Conservation (phyloP, 768 basidiomycete genomes). For the Boletus sensibilis region DNA sequence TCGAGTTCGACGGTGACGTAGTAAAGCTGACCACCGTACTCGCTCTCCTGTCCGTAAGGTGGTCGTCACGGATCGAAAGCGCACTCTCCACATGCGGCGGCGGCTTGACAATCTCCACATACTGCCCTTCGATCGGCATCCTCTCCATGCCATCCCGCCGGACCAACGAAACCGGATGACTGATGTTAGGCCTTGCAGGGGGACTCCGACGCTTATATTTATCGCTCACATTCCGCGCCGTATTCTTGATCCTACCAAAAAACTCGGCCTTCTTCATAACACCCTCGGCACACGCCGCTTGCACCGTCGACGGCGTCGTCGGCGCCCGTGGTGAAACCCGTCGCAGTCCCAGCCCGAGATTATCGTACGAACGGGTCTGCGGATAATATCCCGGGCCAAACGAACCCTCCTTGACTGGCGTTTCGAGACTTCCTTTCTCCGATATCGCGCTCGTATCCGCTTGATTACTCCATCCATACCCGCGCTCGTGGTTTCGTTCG, state of each 20-base stretch:
- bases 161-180: slow-evolving; percentile 51
- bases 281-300: slow-evolving; percentile 41
- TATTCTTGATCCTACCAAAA: slow-evolving; percentile 57
- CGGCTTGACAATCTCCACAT: slow-evolving; percentile 31
- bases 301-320: slow-evolving; percentile 35
- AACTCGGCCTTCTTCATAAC: slow-evolving; percentile 74
- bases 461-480: slow-evolving; percentile 34
- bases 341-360: slow-evolving; percentile 47
- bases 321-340: slow-evolving; percentile 49
- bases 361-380: slow-evolving; percentile 19
- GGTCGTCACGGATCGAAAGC: slow-evolving; percentile 43
- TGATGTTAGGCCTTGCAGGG: slow-evolving; percentile 50
- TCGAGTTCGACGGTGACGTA: slow-evolving; percentile 64
- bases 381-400: slow-evolving; percentile 18
- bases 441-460: slow-evolving; percentile 26
- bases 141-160: slow-evolving; percentile 18
- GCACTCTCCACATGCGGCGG: slow-evolving; percentile 22
- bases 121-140: slow-evolving; percentile 34
- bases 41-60: slow-evolving; percentile 30
- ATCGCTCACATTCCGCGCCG: slow-evolving; percentile 68
- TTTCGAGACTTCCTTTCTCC: slow-evolving; percentile 36
- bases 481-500: slow-evolving; percentile 16
- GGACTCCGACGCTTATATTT: slow-evolving; percentile 44
- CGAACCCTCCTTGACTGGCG: slow-evolving; percentile 17
- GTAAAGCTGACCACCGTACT: slow-evolving; percentile 46